Percentiles rank a stretch among this genome's conserved stretches.
These are phyloP conservation scores for Fragaria nilgerrensis DNA, from an alignment of 306 rosid species.

Conservation along the genomic window DNA sequence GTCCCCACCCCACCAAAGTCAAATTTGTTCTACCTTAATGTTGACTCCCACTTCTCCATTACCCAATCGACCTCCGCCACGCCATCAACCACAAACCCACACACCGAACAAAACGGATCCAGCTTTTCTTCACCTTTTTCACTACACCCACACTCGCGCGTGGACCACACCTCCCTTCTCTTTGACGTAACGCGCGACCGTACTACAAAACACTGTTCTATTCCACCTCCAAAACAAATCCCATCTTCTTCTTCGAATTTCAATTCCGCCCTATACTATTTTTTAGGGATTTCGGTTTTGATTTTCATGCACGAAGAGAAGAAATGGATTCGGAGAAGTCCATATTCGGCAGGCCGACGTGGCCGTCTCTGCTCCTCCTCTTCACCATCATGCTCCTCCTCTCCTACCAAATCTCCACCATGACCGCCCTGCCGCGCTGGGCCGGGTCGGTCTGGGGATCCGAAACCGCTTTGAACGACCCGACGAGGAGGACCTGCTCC, in stretches of 20 bases:
- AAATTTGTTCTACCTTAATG: background rate
- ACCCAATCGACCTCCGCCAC: background rate
- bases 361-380: constrained; percentile 41
- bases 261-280: background rate
- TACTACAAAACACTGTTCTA: constrained; percentile 15
- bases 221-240: background rate
- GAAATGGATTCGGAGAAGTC: constrained; percentile 55
- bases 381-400: constrained; percentile 46
- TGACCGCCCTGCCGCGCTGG: constrained; percentile 37
- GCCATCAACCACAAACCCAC: background rate
- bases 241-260: background rate
- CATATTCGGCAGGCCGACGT: constrained; percentile 36
- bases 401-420: constrained; percentile 48
- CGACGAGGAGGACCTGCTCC: constrained; percentile 35
- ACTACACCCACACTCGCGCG: constrained; percentile 4
- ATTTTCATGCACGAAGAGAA: constrained; percentile 18
- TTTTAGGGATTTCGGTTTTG: background rate
- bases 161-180: background rate
- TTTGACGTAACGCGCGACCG: constrained; percentile 7
- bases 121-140: constrained; percentile 8
- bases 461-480: background rate
- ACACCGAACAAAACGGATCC: constrained; percentile 22
- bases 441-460: background rate
- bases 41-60: too few relatives aligned
- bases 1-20: background rate